phyloP scores from a whole-genome alignment of 257 asterid species.

The Pogostemon cablin region DNA sequence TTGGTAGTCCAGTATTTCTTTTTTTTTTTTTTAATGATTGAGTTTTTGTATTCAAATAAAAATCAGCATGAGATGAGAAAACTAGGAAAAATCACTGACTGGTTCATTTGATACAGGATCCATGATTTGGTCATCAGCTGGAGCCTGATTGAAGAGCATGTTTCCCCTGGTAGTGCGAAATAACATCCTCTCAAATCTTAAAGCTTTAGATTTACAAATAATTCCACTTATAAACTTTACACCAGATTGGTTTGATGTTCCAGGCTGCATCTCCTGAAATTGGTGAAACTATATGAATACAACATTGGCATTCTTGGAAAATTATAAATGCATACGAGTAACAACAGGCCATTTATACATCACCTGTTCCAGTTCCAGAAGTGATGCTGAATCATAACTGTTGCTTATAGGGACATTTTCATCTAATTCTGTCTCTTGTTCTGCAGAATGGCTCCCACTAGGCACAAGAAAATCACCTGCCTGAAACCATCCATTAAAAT shows the following conservation, averaged over 20 bases:
- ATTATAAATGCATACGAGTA: slow-evolving; percentile 27
- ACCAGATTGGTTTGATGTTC: slow-evolving; percentile 80
- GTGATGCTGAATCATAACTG: slow-evolving; percentile 52
- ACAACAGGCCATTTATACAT: slow-evolving; percentile 30
- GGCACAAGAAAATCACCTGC: slow-evolving; percentile 82
- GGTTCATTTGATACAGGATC: slow-evolving; percentile 86
- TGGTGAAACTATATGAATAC: slow-evolving; percentile 30
- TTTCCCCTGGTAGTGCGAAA: slow-evolving; percentile 99
- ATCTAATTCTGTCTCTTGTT: slow-evolving; percentile 72
- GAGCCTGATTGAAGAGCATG: slow-evolving; percentile 92
- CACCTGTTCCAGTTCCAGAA: slow-evolving; percentile 88
- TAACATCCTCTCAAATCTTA: slow-evolving; percentile 91
- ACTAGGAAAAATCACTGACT: slow-evolving; percentile 44
- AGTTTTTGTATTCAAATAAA: slow-evolving; percentile 1
- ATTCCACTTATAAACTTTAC: slow-evolving; percentile 95
- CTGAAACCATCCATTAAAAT: slow-evolving; percentile 48
- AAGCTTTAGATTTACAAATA: slow-evolving; percentile 79
- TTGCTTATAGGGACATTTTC: slow-evolving; percentile 53
- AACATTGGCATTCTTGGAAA: slow-evolving; percentile 27
- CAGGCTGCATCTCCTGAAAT: slow-evolving; percentile 85
- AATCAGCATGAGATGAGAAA: background rate
- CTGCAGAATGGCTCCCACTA: slow-evolving; percentile 54
- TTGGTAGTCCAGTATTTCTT: slow-evolving; percentile 6
- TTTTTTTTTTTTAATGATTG: background rate
- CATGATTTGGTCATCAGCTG: slow-evolving; percentile 77